Evolutionary conservation across 169 alveolate species (phyloP).

Genomic region (Cryptosporidium tyzzeri): DNA sequence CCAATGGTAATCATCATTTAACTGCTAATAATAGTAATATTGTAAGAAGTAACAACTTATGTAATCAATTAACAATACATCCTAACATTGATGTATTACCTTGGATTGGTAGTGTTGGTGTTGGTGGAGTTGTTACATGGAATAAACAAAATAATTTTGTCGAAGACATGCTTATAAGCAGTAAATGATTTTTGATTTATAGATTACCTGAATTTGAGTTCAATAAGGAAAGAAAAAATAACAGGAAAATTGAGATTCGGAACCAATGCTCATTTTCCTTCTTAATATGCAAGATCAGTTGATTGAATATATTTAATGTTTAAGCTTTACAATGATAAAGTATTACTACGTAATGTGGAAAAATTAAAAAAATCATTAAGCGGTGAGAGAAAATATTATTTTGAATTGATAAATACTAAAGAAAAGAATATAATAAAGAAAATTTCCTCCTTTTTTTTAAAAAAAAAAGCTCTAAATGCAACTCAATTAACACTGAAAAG

Average conservation of each 20-base stretch:
- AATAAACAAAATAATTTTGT: conserved; percentile 51
- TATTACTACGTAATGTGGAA: neutral
- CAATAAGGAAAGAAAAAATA: neutral
- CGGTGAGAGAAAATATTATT: neutral
- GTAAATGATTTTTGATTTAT: neutral
- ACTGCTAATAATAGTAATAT: conserved; percentile 15
- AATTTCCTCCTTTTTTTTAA: neutral
- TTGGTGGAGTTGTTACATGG: conserved; percentile 54
- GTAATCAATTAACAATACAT: conserved; percentile 40
- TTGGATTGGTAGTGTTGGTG: conserved; percentile 61
- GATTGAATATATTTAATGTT: neutral
- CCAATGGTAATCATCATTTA: neutral
- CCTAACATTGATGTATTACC: conserved; percentile 48
- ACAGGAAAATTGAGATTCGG: neutral
- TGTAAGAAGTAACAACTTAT: neutral
- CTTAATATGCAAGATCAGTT: neutral
- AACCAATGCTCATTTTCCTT: neutral
- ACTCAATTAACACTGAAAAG: neutral
- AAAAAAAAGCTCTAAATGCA: no score
- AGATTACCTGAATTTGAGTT: neutral
- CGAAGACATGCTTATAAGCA: conserved; percentile 31
- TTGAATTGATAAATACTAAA: no score
- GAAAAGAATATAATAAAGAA: neutral
- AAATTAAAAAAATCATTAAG: neutral
- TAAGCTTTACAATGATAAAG: neutral